Evolutionary conservation across 495 filamentous ascomycete genomes (phyloP), one percentile per base, ranked within the genome.

Genomic region (Talaromyces ruber): DNA sequence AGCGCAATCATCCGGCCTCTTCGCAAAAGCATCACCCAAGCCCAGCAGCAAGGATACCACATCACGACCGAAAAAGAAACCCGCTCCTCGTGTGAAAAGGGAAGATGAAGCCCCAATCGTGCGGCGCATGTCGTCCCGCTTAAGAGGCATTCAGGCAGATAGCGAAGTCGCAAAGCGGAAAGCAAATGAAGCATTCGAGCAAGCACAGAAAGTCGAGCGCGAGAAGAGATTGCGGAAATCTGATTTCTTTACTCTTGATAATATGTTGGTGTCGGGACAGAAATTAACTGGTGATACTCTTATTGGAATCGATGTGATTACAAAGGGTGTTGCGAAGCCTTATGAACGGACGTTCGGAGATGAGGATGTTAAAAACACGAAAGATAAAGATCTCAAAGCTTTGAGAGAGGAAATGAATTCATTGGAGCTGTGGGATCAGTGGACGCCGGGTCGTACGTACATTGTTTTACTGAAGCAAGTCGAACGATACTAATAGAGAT

Each of bases 261-360:
- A 93, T 63, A 91, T 96, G 67, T 77, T 91, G 37, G 86, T 95
- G 3, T 86, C 87, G 16, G 92, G 92, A 0, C 85, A 87, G 67
- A 87, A 87, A 64, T 79, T 83, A 67, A 75, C 67, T 16, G 78
- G 73, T 8, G 70, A 71, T 24, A 71, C 68, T 30, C 64, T 79
- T 68, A 67, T 74, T 67, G 73, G 78, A 45, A 77, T 81, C 0
- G 81, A 84, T 63, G 78, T 90, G 1, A 76, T 86, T 6, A 83
- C 81, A 18, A 83, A 87, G 64, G 88, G 88, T 22, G 77, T 80
- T 28, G 90, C 91, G 1, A 84, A 88, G 62, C 90, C 90, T 0
- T 88, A 92, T 47, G 82, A 91, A 54, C 78, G 88, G 28, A 96
- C 93, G 0, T 97, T 98, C 68, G 86, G 81, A 1, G 86, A 88